A percentile compares a stretch with the other conserved stretches of the same genome.
Evolutionary conservation across 2,329 filamentous ascomycete genomes (phyloP).

Genomic region (Microdochium trichocladiopsis): DNA sequence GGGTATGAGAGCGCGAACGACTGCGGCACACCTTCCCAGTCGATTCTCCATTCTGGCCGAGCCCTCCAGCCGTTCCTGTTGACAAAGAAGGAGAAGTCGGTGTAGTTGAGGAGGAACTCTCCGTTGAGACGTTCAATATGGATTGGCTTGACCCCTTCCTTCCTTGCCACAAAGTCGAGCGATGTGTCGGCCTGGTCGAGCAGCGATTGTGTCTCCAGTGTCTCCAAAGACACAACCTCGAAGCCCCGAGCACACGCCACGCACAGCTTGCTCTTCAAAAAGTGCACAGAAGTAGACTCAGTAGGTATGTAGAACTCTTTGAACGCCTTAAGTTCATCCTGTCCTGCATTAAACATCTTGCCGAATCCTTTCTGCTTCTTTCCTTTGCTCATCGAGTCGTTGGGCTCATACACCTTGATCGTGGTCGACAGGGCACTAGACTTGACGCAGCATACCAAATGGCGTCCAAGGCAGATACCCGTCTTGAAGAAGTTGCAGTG

Average conservation of each 20-base stretch:
- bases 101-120: constrained; percentile 96
- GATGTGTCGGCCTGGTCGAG: constrained; percentile 97
- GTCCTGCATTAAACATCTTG: constrained; percentile 89
- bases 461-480: constrained; percentile 87
- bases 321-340: constrained; percentile 93
- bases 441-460: constrained; percentile 94
- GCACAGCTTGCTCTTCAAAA: constrained; percentile 92
- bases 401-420: constrained; percentile 98
- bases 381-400: constrained; percentile 86
- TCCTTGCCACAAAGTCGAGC: constrained; percentile 90
- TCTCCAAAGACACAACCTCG: constrained; percentile 93
- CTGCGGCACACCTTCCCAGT: constrained; percentile 91
- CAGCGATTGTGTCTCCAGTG: constrained; percentile 93
- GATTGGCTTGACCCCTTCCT: constrained; percentile 89
- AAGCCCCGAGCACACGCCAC: constrained; percentile 94
- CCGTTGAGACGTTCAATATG: constrained; percentile 96
- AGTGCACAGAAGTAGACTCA: constrained; percentile 97
- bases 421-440: constrained; percentile 88
- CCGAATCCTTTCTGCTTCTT: constrained; percentile 94
- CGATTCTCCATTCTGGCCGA: constrained; percentile 91
- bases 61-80: constrained; percentile 98
- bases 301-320: constrained; percentile 99
- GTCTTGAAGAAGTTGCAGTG: constrained; percentile 99
- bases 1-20: constrained; percentile 93
- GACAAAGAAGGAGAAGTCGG: constrained; percentile 98